phyloP scores from a whole-genome alignment of 1,284 basidiomycete species.

The Fistulinella staudtii region DNA sequence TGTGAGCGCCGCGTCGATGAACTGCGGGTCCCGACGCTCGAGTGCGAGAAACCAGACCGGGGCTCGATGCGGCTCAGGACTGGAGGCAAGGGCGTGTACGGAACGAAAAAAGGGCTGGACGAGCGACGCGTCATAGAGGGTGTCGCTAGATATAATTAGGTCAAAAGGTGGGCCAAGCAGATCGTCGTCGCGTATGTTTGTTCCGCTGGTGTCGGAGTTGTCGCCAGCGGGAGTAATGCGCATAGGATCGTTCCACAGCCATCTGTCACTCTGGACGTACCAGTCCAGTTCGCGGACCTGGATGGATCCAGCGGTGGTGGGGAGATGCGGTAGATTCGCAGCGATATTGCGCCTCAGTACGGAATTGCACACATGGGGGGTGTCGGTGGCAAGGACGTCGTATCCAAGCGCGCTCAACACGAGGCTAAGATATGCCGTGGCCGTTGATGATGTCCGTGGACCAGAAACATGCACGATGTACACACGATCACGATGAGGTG shows the following conservation, averaged over 20 bases:
- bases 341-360: slow-evolving; percentile 68
- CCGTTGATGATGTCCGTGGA: slow-evolving; percentile 2
- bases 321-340: slow-evolving; percentile 43
- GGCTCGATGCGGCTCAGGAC: slow-evolving; percentile 18
- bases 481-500: slow-evolving; percentile 5
- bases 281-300: slow-evolving; percentile 46
- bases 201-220: slow-evolving; percentile 1
- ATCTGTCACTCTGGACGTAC: slow-evolving; percentile 39
- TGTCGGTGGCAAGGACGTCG: slow-evolving; percentile 79
- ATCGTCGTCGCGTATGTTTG: not conserved
- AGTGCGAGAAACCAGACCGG: slow-evolving; percentile 67
- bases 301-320: slow-evolving; percentile 48
- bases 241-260: slow-evolving; percentile 21
- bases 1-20: slow-evolving; percentile 59
- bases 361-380: slow-evolving; percentile 59
- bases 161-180: slow-evolving; percentile 59
- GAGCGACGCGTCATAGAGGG: slow-evolving; percentile 68
- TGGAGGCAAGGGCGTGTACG: slow-evolving; percentile 48
- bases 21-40: slow-evolving; percentile 69
- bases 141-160: slow-evolving; percentile 82
- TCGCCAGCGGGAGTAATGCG: slow-evolving; percentile 23
- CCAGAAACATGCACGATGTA: slow-evolving; percentile 7
- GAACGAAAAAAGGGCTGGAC: slow-evolving; percentile 68
- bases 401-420: slow-evolving; percentile 68
- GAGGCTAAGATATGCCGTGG: slow-evolving; percentile 47